phyloP scores from a whole-genome alignment of 306 rosid genomes.

The Glycine soja region DNA sequence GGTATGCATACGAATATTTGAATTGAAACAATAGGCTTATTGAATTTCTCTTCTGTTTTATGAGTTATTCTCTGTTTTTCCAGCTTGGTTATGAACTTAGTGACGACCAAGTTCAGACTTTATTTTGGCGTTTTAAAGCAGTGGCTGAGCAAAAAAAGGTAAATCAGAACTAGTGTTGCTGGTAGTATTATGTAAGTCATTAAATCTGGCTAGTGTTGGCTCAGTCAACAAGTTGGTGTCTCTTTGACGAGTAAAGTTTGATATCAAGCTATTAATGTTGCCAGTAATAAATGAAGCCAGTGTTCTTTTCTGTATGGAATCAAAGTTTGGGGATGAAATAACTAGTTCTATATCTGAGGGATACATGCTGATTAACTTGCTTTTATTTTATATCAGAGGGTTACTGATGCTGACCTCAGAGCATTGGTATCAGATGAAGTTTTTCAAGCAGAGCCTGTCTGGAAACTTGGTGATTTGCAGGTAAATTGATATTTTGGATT shows the following conservation, averaged over 20 bases:
- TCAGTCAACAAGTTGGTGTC: conserved; percentile 19
- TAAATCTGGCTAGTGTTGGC: conserved; percentile 24
- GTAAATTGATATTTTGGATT: conserved; percentile 54
- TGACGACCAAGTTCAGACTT: conserved; percentile 62
- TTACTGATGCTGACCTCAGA: conserved; percentile 92
- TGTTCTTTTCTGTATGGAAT: conserved; percentile 7
- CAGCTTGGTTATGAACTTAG: conserved; percentile 93
- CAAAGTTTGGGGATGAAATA: not conserved
- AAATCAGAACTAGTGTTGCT: conserved; percentile 33
- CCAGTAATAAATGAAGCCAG: conserved; percentile 20
- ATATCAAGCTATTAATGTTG: conserved; percentile 19
- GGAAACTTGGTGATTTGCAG: conserved; percentile 92
- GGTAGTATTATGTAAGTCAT: not conserved
- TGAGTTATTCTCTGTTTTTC: conserved; percentile 35
- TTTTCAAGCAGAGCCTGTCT: conserved; percentile 82
- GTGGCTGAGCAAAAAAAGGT: conserved; percentile 95
- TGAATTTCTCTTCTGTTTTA: conserved; percentile 15
- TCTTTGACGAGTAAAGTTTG: conserved; percentile 26
- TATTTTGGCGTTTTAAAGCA: conserved; percentile 88
- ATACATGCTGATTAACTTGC: conserved; percentile 40
- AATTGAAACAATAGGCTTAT: conserved; percentile 23
- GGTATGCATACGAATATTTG: conserved; percentile 57
- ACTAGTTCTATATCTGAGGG: conserved; percentile 29
- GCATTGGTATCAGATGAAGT: conserved; percentile 95
- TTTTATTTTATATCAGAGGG: conserved; percentile 61